Percentiles rank a stretch among this genome's conserved stretches.
Evolutionary conservation across 139 green algal species (phyloP).

Genomic region (Parachlorella kessleri): DNA sequence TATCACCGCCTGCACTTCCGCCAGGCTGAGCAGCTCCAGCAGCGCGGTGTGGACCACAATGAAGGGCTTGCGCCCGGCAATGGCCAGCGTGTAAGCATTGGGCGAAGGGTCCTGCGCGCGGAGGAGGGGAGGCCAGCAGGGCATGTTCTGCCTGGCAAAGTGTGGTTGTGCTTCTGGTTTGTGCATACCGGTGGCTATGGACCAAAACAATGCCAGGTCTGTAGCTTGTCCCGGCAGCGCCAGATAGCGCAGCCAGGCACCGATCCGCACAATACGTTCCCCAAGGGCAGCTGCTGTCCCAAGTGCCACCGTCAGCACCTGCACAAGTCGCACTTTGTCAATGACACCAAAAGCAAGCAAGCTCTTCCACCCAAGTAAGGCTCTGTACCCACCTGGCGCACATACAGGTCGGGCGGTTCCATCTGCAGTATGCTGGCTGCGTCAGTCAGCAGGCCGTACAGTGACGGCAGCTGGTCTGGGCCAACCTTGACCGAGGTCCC

Average conservation of each 20-base stretch:
- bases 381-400: conserved; percentile 71
- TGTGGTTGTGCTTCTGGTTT: no score
- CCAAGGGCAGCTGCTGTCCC: no score
- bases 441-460: conserved; percentile 79
- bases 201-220: no score
- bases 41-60: conserved; percentile 95
- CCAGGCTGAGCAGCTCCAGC: conserved; percentile 88
- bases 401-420: conserved; percentile 88
- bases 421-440: conserved; percentile 77
- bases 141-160: no score
- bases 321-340: no score
- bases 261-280: no score
- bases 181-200: no score
- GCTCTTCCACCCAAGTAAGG: no score
- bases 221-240: no score
- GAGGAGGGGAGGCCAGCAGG: not conserved
- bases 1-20: conserved; percentile 87
- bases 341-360: no score
- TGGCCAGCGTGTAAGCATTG: conserved; percentile 97
- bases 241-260: no score
- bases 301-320: no score
- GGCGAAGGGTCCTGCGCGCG: conserved; percentile 75
- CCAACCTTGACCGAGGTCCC: conserved; percentile 76
- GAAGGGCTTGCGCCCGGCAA: conserved; percentile 89
- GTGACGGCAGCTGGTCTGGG: conserved; percentile 80